phyloP scores from a whole-genome alignment of 2,329 filamentous ascomycete genomes.

The Colletotrichum spaethianum region DNA sequence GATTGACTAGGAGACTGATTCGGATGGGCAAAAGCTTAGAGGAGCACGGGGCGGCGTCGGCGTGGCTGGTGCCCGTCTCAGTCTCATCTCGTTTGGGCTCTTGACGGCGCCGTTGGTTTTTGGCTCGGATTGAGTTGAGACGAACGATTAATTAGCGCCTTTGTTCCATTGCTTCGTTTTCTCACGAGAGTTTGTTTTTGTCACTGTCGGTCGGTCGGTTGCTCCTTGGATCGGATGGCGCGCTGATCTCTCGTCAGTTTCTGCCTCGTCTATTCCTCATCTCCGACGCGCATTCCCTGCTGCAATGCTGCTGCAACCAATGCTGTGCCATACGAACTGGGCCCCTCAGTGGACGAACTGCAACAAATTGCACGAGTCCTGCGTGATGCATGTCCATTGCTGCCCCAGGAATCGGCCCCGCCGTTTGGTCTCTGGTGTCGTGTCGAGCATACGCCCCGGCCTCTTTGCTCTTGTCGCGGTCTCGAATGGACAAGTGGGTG shows the following conservation, averaged over 20 bases:
- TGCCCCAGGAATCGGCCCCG: not conserved
- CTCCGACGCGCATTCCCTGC: not conserved
- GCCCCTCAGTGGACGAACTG: not conserved
- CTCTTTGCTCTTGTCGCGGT: not conserved
- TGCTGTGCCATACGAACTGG: not conserved
- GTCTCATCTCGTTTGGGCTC: not conserved
- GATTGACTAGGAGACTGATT: not conserved
- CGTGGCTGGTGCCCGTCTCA: conserved; percentile 26
- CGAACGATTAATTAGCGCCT: conserved; percentile 25
- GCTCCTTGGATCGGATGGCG: too few species aligned
- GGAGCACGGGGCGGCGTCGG: conserved; percentile 30
- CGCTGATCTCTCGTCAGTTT: not conserved
- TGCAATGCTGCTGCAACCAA: not conserved
- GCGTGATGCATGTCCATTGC: not conserved
- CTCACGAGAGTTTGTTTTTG: conserved; percentile 3
- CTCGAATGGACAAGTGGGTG: conserved; percentile 8
- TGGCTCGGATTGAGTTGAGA: conserved; percentile 22
- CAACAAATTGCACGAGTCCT: not conserved
- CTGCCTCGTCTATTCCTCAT: not conserved
- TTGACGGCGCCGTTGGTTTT: conserved; percentile 13
- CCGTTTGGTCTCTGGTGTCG: not conserved
- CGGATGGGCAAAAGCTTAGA: conserved; percentile 5
- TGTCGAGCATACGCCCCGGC: conserved; percentile 1
- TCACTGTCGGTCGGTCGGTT: not conserved
- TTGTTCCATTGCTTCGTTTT: conserved; percentile 37